phyloP scores from a whole-genome alignment of 2,329 filamentous ascomycete genomes.

The Coniochaeta sp. region DNA sequence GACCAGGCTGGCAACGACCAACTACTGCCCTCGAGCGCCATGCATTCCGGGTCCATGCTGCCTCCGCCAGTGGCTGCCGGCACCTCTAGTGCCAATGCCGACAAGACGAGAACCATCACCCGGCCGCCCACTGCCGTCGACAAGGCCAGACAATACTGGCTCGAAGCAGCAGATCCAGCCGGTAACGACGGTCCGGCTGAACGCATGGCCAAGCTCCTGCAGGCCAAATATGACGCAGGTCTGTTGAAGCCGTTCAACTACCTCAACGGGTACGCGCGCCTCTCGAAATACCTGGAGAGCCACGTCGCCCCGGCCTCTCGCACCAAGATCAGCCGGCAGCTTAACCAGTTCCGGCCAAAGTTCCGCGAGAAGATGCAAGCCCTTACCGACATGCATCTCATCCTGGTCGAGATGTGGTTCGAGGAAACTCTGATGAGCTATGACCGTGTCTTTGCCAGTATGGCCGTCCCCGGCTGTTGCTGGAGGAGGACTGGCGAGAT shows the following conservation, averaged over 20 bases:
- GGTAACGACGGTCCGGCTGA: conserved; percentile 82
- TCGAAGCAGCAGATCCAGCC: conserved; percentile 91
- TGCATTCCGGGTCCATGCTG: conserved; percentile 37
- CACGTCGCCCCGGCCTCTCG: conserved; percentile 77
- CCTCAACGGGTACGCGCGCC: conserved; percentile 85
- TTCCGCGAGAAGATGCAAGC: conserved; percentile 92
- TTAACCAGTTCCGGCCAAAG: conserved; percentile 89
- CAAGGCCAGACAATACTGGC: conserved; percentile 82
- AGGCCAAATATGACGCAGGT: conserved; percentile 93
- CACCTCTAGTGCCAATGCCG: conserved; percentile 29
- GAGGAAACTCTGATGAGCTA: conserved; percentile 96
- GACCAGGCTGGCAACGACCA: neutral
- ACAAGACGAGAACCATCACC: conserved; percentile 49
- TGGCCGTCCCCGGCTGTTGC: conserved; percentile 96
- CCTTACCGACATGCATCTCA: conserved; percentile 87
- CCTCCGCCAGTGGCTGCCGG: conserved; percentile 24
- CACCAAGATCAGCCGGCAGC: conserved; percentile 83
- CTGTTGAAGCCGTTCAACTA: conserved; percentile 97
- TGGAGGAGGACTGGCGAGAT: conserved; percentile 97
- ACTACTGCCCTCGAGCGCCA: conserved; percentile 24
- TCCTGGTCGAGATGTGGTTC: conserved; percentile 99
- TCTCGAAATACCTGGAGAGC: conserved; percentile 86
- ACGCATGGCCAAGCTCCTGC: conserved; percentile 88
- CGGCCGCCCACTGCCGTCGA: conserved; percentile 58
- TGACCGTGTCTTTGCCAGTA: conserved; percentile 95